Conservation (phyloP, 2,329 filamentous ascomycete genomes). For the Fusarium poae region DNA sequence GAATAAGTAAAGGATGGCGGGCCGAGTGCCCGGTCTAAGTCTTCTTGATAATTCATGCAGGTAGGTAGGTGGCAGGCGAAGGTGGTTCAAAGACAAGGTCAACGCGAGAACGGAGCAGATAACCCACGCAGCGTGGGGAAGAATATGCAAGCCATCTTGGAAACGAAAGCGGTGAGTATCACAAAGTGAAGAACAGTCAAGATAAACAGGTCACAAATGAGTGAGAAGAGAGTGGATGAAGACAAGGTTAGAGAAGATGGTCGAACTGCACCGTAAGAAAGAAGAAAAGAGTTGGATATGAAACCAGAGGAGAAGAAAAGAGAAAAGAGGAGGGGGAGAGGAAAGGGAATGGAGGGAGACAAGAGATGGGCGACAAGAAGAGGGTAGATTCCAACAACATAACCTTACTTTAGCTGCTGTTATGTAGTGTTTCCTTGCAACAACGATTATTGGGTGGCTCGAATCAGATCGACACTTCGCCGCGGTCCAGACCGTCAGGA, state of each 20-base stretch:
- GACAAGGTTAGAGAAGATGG: neutral
- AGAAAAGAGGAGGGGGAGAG: neutral
- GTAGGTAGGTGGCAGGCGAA: constrained; percentile 54
- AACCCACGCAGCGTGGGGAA: constrained; percentile 28
- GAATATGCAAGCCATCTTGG: constrained; percentile 1
- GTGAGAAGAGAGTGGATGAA: neutral
- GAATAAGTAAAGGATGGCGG: constrained; percentile 63
- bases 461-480: constrained; percentile 44
- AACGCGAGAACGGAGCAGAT: constrained; percentile 55
- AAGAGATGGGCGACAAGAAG: neutral
- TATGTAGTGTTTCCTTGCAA: constrained; percentile 32
- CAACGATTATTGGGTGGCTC: constrained; percentile 33
- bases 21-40: constrained; percentile 65
- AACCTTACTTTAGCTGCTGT: constrained; percentile 18
- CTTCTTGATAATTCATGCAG: constrained; percentile 58
- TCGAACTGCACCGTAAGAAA: constrained; percentile 12
- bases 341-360: neutral
- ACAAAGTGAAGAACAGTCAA: neutral
- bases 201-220: neutral
- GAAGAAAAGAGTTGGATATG: neutral
- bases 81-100: constrained; percentile 59
- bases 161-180: constrained; percentile 29
- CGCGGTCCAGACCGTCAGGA: constrained; percentile 45
- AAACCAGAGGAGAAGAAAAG: neutral
- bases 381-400: constrained; percentile 16